phyloP scores from a whole-genome alignment of 2,329 filamentous ascomycete genomes.

The Aurifilum marmelostoma region DNA sequence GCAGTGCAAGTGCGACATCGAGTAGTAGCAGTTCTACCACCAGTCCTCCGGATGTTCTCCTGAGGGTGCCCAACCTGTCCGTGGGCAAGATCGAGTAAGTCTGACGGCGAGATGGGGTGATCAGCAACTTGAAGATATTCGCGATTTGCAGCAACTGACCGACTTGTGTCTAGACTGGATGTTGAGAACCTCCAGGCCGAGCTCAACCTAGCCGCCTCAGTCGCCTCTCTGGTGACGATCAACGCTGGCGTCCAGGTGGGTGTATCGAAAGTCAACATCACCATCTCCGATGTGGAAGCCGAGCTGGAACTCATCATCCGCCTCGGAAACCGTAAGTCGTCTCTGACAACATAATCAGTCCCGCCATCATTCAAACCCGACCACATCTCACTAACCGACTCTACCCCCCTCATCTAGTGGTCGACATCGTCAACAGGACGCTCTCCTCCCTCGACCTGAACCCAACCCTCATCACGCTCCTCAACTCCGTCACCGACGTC shows the following conservation, averaged over 20 bases:
- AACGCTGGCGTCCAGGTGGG: conserved; percentile 59
- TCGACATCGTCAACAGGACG: conserved; percentile 64
- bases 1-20: conserved; percentile 32
- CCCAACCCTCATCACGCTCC: conserved; percentile 59
- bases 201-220: conserved; percentile 61
- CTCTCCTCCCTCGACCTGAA: conserved; percentile 63
- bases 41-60: conserved; percentile 57
- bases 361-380: too few relatives aligned
- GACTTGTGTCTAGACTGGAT: conserved; percentile 42
- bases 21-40: conserved; percentile 34
- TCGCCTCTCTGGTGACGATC: conserved; percentile 60
- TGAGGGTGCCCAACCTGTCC: conserved; percentile 60
- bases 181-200: conserved; percentile 63
- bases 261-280: conserved; percentile 58
- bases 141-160: neutral
- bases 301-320: conserved; percentile 63
- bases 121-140: too few relatives aligned
- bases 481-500: conserved; percentile 57
- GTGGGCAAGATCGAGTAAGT: conserved; percentile 58
- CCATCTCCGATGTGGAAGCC: conserved; percentile 62
- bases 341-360: too few relatives aligned
- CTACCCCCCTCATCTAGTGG: too few relatives aligned
- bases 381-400: too few relatives aligned
- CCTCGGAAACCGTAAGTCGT: conserved; percentile 49
- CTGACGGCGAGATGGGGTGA: too few relatives aligned